phyloP scores from a whole-genome alignment of 345 rosid genomes.

The Carallia brachiata region DNA sequence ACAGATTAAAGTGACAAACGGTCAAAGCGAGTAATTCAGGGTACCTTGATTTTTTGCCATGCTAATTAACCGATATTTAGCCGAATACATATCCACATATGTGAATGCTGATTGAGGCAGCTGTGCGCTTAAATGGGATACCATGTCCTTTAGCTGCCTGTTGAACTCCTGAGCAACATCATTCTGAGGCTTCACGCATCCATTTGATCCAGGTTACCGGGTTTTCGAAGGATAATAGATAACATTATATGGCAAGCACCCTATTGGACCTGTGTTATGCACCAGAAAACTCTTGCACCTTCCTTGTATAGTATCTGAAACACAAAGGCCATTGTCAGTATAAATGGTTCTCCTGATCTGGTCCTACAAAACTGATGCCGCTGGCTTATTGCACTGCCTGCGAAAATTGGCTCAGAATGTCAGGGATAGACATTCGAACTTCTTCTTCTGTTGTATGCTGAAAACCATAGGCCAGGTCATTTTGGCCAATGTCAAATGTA shows the following conservation, averaged over 20 bases:
- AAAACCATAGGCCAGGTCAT: constrained; percentile 58
- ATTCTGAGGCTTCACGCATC: constrained; percentile 61
- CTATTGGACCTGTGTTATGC: constrained; percentile 78
- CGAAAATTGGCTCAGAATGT: constrained; percentile 42
- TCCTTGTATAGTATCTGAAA: constrained; percentile 51
- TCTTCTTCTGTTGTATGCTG: constrained; percentile 39
- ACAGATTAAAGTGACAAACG: background rate
- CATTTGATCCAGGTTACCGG: constrained; percentile 41
- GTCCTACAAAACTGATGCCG: background rate
- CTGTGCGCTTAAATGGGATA: constrained; percentile 39
- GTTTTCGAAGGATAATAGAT: constrained; percentile 32
- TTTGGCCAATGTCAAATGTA: constrained; percentile 71
- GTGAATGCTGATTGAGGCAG: constrained; percentile 49
- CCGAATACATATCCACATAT: constrained; percentile 67
- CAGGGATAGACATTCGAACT: constrained; percentile 55
- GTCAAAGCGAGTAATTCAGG: background rate
- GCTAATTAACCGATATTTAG: constrained; percentile 49
- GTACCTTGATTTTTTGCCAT: constrained; percentile 54
- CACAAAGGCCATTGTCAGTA: constrained; percentile 12
- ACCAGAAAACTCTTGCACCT: constrained; percentile 81
- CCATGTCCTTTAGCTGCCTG: constrained; percentile 51
- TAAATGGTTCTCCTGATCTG: background rate
- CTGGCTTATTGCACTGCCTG: constrained; percentile 42
- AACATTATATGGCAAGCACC: constrained; percentile 58
- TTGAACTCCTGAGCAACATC: constrained; percentile 64